These are phyloP conservation scores for Phialemoniopsis sp. DNA, from an alignment of 2,329 filamentous ascomycete genomes.

Conservation along the genomic window DNA sequence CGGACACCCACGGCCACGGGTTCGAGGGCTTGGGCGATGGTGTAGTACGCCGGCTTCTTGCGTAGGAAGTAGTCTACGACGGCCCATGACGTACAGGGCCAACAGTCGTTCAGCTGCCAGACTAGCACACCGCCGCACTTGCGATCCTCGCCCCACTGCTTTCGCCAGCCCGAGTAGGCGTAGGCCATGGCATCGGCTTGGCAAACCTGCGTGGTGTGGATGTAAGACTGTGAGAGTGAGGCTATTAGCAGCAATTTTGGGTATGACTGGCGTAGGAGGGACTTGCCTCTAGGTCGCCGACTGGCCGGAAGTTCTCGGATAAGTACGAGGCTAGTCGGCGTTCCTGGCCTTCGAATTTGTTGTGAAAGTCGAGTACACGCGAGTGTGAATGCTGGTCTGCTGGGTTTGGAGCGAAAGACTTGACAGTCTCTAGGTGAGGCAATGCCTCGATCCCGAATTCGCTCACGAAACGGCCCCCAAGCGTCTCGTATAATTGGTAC, in stretches of 20 bases:
- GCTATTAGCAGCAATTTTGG: background rate
- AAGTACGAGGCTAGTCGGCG: slow-evolving; percentile 67
- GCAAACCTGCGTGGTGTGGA: slow-evolving; percentile 50
- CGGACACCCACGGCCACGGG: slow-evolving; percentile 56
- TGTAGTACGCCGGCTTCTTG: slow-evolving; percentile 55
- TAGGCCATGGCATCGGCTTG: slow-evolving; percentile 48
- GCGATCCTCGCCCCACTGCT: background rate
- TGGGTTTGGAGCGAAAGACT: slow-evolving; percentile 52
- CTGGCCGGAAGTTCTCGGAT: slow-evolving; percentile 63
- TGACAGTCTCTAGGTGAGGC: slow-evolving; percentile 68
- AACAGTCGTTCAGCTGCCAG: slow-evolving; percentile 70
- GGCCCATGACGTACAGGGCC: slow-evolving; percentile 63
- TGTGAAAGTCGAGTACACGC: slow-evolving; percentile 72
- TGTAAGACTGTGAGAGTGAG: slow-evolving; percentile 35
- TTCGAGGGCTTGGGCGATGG: slow-evolving; percentile 49
- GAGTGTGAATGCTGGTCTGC: slow-evolving; percentile 61
- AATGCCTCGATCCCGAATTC: slow-evolving; percentile 82
- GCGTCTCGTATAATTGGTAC: slow-evolving; percentile 69
- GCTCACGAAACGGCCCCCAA: slow-evolving; percentile 70
- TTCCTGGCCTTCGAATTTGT: slow-evolving; percentile 73
- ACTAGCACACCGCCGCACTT: slow-evolving; percentile 63
- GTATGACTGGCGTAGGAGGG: background rate
- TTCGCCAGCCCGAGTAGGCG: slow-evolving; percentile 32
- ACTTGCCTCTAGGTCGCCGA: background rate
- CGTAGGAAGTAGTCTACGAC: slow-evolving; percentile 60